A percentile compares a stretch with the other conserved stretches of the same genome.
Conservation (phyloP, 1,284 basidiomycete genomes). For the Rhodotorula sp. region DNA sequence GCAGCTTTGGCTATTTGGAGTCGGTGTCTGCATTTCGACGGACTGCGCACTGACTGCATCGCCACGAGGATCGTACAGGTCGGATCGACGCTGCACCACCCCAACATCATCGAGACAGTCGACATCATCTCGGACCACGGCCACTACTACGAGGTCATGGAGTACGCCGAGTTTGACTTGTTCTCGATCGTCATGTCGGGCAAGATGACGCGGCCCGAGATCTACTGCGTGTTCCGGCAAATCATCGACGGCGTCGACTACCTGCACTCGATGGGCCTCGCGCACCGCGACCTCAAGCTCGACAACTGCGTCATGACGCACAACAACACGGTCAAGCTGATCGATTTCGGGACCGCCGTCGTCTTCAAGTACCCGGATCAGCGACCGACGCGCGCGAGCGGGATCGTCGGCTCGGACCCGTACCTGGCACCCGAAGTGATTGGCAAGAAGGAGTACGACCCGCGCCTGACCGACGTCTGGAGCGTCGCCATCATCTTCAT, state of each 20-base stretch:
- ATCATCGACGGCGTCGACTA: slow-evolving; percentile 98
- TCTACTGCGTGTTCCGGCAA: slow-evolving; percentile 98
- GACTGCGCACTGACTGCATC: background rate
- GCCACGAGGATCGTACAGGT: slow-evolving; percentile 52
- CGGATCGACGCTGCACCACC: slow-evolving; percentile 88
- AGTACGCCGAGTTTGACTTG: slow-evolving; percentile 97
- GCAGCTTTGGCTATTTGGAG: background rate
- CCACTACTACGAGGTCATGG: slow-evolving; percentile 99
- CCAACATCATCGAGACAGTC: slow-evolving; percentile 96
- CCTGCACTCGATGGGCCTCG: slow-evolving; percentile 93
- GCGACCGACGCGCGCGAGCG: slow-evolving; percentile 73
- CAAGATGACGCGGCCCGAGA: slow-evolving; percentile 96
- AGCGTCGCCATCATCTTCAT: slow-evolving; percentile 97
- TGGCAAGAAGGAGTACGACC: slow-evolving; percentile 75
- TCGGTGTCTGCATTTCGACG: no score
- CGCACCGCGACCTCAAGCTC: slow-evolving; percentile 97
- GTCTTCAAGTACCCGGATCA: slow-evolving; percentile 98
- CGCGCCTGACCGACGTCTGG: slow-evolving; percentile 97
- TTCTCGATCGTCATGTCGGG: slow-evolving; percentile 99
- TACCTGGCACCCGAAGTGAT: slow-evolving; percentile 99
- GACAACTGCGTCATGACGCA: slow-evolving; percentile 99
- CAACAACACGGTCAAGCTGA: slow-evolving; percentile 93
- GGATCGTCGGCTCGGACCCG: slow-evolving; percentile 95
- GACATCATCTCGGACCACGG: slow-evolving; percentile 98
- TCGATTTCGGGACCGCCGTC: slow-evolving; percentile 98